Evolutionary conservation across 2,329 filamentous ascomycete genomes (phyloP), one percentile per base, ranked within the genome.

Genomic region (Pseudophaeomoniella oleicola): DNA sequence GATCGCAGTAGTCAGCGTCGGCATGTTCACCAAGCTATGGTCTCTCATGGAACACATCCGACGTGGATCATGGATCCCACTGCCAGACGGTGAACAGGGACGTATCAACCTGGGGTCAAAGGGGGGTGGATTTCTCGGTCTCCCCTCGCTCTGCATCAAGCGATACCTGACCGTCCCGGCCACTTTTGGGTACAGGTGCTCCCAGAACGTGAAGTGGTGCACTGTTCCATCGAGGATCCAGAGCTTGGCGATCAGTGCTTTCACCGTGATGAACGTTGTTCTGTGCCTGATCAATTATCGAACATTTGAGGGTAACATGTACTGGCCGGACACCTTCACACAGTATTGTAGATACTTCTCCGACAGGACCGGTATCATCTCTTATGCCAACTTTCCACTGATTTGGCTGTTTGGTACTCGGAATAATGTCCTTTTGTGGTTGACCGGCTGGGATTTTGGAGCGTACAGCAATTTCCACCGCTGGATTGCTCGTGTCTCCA

Each of bases 381-480:
- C 73, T 0, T 71, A 76, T 44, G 71, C 70, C 3, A 78, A 78
- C 42, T 64, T 81, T 4, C 72, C 75, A 0, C 47, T 78, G 2
- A 56, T 81, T 0, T 81, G 75, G 75, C 52, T 81, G 0, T 81
- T 82, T 44, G 72, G 70, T 0, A 71, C 72, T 49, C 63, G 78
- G 6, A 83, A 82, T 42, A 80, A 82, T 36, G 47, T 75, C 0
- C 62, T 81, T 12, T 58, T 80, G 37, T 78, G 72, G 72, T 50
- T 75, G 0, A 81, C 78, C 0, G 77, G 77, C 0, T 82, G 78
- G 76, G 73, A 71, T 9, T 81, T 78, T 50, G 65, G 66, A 2
- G 75, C 72, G 0, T 81, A 74, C 47, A 81, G 73, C 44, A 66
- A 72, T 30, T 80, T 81, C 36, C 78, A 82, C 51, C 70, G 78